These are phyloP conservation scores for Stachybotrys chlorohalonatus DNA, from an alignment of 2,329 filamentous ascomycete species.

Conservation along the genomic window DNA sequence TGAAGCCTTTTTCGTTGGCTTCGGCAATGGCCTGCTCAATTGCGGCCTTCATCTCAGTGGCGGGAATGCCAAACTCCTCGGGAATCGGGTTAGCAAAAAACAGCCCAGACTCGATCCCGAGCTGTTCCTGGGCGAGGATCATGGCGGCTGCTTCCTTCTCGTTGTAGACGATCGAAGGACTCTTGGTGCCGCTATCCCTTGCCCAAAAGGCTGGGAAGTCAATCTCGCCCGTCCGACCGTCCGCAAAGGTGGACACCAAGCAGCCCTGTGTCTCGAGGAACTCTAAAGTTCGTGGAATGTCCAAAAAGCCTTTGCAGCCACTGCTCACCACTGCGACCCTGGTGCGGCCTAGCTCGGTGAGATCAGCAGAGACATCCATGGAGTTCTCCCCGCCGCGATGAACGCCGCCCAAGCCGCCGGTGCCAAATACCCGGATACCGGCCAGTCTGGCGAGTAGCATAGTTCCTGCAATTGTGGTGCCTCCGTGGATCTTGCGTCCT, in stretches of 20 bases:
- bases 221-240: constrained; percentile 61
- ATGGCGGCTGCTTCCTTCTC: constrained; percentile 85
- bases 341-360: constrained; percentile 87
- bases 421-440: constrained; percentile 88
- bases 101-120: constrained; percentile 69
- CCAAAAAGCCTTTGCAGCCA: constrained; percentile 93
- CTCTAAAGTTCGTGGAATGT: constrained; percentile 84
- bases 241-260: constrained; percentile 80
- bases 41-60: constrained; percentile 58
- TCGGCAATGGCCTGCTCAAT: constrained; percentile 61
- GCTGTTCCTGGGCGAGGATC: constrained; percentile 65
- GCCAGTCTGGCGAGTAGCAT: constrained; percentile 83
- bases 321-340: constrained; percentile 81
- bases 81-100: constrained; percentile 88
- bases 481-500: constrained; percentile 67
- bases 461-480: constrained; percentile 88
- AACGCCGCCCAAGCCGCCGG: constrained; percentile 88
- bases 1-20: constrained; percentile 54
- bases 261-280: constrained; percentile 64
- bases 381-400: constrained; percentile 79
- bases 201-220: constrained; percentile 94
- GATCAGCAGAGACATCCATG: constrained; percentile 90
- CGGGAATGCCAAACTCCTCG: constrained; percentile 57
- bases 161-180: constrained; percentile 64
- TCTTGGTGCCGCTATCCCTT: constrained; percentile 73